Evolutionary conservation across 768 basidiomycete species (phyloP).

Genomic region (Pleurotus cornucopiae): DNA sequence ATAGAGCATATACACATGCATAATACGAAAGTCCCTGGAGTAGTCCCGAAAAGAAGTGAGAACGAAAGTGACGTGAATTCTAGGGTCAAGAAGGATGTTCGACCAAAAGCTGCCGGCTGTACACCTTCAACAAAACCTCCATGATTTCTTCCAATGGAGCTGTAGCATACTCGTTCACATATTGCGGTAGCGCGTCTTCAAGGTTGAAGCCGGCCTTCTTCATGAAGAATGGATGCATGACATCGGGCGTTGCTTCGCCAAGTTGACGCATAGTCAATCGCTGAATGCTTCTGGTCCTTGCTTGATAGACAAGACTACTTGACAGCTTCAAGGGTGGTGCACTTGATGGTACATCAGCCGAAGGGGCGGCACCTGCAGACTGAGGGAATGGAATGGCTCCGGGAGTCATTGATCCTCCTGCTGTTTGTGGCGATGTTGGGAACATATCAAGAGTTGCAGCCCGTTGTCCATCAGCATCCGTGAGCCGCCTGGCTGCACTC

Average conservation of each 20-base stretch:
- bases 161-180: constrained; percentile 86
- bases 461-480: not conserved
- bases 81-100: constrained; percentile 14
- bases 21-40: not conserved
- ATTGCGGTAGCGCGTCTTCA: constrained; percentile 81
- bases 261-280: constrained; percentile 82
- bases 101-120: constrained; percentile 65
- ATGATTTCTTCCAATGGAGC: constrained; percentile 79
- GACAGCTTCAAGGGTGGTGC: constrained; percentile 14
- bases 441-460: not conserved
- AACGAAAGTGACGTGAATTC: too few species aligned
- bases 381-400: not conserved
- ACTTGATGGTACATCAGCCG: not conserved
- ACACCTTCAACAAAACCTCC: constrained; percentile 71
- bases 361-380: not conserved
- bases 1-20: constrained; percentile 2
- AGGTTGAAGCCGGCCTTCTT: constrained; percentile 80
- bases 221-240: constrained; percentile 86
- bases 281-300: constrained; percentile 63
- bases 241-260: constrained; percentile 85
- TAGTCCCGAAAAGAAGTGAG: too few species aligned
- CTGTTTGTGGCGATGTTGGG: not conserved
- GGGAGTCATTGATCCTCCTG: not conserved
- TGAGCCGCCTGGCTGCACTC: not conserved
- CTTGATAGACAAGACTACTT: constrained; percentile 44